Conservation (phyloP, 805 yeast species). For the Saccharomycopsis olivae region DNA sequence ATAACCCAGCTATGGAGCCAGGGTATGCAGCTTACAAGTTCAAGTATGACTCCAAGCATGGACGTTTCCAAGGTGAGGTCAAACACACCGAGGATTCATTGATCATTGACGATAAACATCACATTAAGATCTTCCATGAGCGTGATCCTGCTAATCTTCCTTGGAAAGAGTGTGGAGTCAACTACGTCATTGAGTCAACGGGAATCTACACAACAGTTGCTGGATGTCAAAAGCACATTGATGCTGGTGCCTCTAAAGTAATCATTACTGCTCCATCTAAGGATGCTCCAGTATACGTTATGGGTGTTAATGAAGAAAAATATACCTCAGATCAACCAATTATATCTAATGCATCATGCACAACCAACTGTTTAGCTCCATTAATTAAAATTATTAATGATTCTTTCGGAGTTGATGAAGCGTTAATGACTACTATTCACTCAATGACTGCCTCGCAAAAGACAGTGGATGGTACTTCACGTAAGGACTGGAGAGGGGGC, state of each 20-base stretch:
- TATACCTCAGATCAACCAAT: slow-evolving; percentile 69
- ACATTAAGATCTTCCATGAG: slow-evolving; percentile 46
- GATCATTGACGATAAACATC: slow-evolving; percentile 40
- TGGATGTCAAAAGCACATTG: slow-evolving; percentile 75
- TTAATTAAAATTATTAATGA: slow-evolving; percentile 85
- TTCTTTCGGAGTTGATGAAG: slow-evolving; percentile 78
- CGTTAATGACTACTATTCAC: slow-evolving; percentile 94
- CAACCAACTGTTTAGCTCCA: slow-evolving; percentile 94
- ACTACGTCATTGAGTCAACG: slow-evolving; percentile 84
- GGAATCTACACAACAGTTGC: slow-evolving; percentile 84
- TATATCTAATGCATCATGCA: slow-evolving; percentile 89
- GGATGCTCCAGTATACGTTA: slow-evolving; percentile 93
- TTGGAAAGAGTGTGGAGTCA: slow-evolving; percentile 79
- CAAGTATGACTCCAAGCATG: slow-evolving; percentile 68
- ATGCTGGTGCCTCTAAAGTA: slow-evolving; percentile 92
- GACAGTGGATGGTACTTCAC: slow-evolving; percentile 95
- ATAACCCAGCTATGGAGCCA: slow-evolving; percentile 58
- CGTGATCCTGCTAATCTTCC: slow-evolving; percentile 80
- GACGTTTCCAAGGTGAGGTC: slow-evolving; percentile 50
- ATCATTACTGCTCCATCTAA: slow-evolving; percentile 89
- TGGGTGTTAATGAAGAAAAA: slow-evolving; percentile 78
- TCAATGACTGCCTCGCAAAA: slow-evolving; percentile 94
- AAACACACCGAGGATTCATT: slow-evolving; percentile 39
- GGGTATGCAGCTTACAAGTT: slow-evolving; percentile 68
- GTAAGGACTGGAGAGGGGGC: slow-evolving; percentile 98